These are phyloP conservation scores for Phytophthora fragariae DNA, from an alignment of 352 stramenopile genomes.

Conservation along the genomic window DNA sequence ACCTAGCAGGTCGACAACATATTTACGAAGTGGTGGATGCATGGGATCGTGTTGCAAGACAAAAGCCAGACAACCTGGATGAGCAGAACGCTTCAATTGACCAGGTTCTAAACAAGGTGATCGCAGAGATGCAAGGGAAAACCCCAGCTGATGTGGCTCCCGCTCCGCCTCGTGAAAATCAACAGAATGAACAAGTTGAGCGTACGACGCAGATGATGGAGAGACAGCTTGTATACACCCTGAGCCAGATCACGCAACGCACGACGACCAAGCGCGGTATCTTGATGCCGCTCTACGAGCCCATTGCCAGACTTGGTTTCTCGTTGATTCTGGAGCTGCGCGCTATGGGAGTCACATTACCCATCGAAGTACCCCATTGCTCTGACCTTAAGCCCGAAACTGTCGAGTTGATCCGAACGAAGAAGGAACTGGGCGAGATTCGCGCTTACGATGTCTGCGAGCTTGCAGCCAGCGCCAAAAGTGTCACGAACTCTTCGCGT, in stretches of 20 bases:
- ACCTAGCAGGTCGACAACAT: slow-evolving; percentile 43
- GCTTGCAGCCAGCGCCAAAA: slow-evolving; percentile 37
- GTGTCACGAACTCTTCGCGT: slow-evolving; percentile 30
- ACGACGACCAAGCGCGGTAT: slow-evolving; percentile 52
- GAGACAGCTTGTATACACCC: slow-evolving; percentile 43
- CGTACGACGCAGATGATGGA: slow-evolving; percentile 37
- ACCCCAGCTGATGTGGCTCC: slow-evolving; percentile 19
- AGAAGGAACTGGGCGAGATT: slow-evolving; percentile 36
- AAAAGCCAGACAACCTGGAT: slow-evolving; percentile 37
- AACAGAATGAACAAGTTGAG: slow-evolving; percentile 21
- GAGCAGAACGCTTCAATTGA: slow-evolving; percentile 39
- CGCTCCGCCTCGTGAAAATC: slow-evolving; percentile 23
- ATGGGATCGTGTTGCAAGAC: slow-evolving; percentile 30
- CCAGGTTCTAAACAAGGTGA: slow-evolving; percentile 26
- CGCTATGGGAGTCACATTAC: slow-evolving; percentile 45
- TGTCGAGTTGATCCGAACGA: slow-evolving; percentile 42
- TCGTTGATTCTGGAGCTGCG: slow-evolving; percentile 63
- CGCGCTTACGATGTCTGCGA: slow-evolving; percentile 46
- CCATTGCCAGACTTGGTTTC: slow-evolving; percentile 44
- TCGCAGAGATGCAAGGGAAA: slow-evolving; percentile 28
- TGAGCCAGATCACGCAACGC: slow-evolving; percentile 41
- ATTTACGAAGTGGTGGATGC: slow-evolving; percentile 43
- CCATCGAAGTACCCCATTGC: slow-evolving; percentile 67
- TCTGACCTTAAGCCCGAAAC: slow-evolving; percentile 51
- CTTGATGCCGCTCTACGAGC: slow-evolving; percentile 62